Base-by-base conservation (phyloP, 257 asterid genomes). In the Gynochthodes officinalis region DNA sequence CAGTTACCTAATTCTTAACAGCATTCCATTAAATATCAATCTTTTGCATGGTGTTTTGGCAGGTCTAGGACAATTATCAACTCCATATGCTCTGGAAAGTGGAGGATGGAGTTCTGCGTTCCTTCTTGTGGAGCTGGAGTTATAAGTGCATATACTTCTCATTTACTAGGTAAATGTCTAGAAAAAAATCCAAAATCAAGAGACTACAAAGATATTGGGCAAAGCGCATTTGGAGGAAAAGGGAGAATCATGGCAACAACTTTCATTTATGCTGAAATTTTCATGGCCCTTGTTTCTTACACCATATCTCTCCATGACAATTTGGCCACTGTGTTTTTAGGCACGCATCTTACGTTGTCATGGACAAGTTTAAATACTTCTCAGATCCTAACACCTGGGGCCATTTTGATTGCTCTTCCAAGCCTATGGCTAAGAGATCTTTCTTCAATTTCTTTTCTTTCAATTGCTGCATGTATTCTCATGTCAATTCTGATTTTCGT, bases 201-300 rank as follows among this genome's bases (percentile, higher is more conserved):
- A 60, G 92, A 89, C 85, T 90, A 90, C 80, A 87, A 85, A 74
- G 94, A 89, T 62, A 90, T 90, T 39, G 92, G 94, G 14, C 75
- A 80, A 3, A 78, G 77, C 5, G 96, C 96, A 28, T 89, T 85
- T 66, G 96, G 97, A n/a, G 15, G 82, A 11, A 89, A 78, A 50
- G 96, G 97, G 60, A 84, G 89, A 83, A 75, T 80, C 50, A 19
- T 78, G 30, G 82, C 89, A 3, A 48, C 87, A 19, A 59, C 79
- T 44, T 85, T 89, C 79, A 80, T 86, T 30, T 83, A 81, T 82
- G 15, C 84, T 62, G 97, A 89, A 79, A 89, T 90, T 7, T 90
- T 90, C 87, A 90, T 90, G 97, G 82, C 89, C 75, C 91, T 90
- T n/a, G 86, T 89, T 27, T 89, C 97, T 60, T 90, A 90, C 79